Conservation (phyloP, 257 asterid genomes). For the Agastache rugosa region DNA sequence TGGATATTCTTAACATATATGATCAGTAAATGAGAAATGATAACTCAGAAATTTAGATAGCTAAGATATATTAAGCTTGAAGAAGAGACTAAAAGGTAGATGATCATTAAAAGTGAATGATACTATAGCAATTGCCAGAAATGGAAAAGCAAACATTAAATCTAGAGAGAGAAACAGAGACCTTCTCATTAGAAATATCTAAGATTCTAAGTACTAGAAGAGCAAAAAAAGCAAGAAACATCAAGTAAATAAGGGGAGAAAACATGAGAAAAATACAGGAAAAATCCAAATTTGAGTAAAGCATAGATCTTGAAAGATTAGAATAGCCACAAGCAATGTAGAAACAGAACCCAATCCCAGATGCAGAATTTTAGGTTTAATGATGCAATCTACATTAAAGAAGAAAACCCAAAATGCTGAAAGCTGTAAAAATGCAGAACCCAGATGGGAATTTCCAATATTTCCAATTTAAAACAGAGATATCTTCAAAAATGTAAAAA, state of each 20-base stretch:
- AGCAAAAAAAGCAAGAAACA: constrained; percentile 17
- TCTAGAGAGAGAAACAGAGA: constrained; percentile 12
- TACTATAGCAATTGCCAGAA: constrained; percentile 22
- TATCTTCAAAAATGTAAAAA: not conserved
- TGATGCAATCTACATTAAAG: not conserved
- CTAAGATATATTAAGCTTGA: not conserved
- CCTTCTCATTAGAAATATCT: constrained; percentile 15
- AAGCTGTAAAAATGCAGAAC: constrained; percentile 34
- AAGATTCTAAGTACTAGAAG: not conserved
- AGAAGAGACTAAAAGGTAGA: not conserved
- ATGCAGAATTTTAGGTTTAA: constrained; percentile 20
- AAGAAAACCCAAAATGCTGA: constrained; percentile 31
- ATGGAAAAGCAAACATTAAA: constrained; percentile 22
- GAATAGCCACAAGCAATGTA: constrained; percentile 12
- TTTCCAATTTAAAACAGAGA: constrained; percentile 1
- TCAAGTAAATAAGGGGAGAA: not conserved
- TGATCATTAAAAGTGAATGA: not conserved
- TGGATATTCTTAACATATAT: not conserved
- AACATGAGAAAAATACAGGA: not conserved
- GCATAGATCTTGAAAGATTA: constrained; percentile 44
- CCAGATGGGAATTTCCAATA: constrained; percentile 19
- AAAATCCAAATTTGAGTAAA: constrained; percentile 20
- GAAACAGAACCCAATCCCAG: constrained; percentile 30
- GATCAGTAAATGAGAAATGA: not conserved
- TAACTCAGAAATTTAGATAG: not conserved